phyloP scores from a whole-genome alignment of 2,329 filamentous ascomycete genomes.

The Diaporthe ampelina region DNA sequence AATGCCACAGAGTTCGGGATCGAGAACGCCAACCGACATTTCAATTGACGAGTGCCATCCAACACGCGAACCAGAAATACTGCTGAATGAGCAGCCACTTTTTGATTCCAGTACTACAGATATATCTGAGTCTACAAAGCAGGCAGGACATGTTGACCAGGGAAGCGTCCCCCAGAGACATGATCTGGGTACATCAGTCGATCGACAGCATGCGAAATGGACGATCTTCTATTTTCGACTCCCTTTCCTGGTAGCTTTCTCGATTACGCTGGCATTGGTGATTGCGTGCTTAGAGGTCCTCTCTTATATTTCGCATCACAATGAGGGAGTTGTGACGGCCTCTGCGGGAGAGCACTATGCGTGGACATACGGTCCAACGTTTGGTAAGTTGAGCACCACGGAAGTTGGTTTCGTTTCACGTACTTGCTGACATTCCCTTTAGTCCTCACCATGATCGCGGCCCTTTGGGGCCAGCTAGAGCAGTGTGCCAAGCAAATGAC shows the following conservation, averaged over 20 bases:
- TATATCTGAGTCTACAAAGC: fast-evolving
- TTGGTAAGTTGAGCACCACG: not conserved
- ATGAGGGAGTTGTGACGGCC: not conserved
- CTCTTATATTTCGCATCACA: not conserved
- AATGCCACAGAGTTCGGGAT: too few relatives aligned
- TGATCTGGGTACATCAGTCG: not conserved
- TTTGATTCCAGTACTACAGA: not conserved
- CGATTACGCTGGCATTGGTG: not conserved
- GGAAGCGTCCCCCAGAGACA: fast-evolving
- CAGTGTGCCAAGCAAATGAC: not conserved
- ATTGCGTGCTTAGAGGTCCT: not conserved
- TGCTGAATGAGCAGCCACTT: not conserved
- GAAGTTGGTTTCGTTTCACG: too few relatives aligned
- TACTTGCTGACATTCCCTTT: not conserved
- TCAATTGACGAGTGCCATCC: too few relatives aligned
- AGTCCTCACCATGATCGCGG: not conserved
- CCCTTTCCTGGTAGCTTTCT: not conserved
- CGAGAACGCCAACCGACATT: too few relatives aligned
- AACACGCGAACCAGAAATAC: not conserved
- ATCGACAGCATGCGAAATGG: not conserved
- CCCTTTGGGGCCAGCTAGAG: not conserved
- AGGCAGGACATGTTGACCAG: not conserved
- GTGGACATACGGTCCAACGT: not conserved
- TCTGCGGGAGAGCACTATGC: not conserved
- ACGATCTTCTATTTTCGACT: not conserved